Conservation (phyloP, 2,329 filamentous ascomycete genomes). For the Zymoseptoria tritici region DNA sequence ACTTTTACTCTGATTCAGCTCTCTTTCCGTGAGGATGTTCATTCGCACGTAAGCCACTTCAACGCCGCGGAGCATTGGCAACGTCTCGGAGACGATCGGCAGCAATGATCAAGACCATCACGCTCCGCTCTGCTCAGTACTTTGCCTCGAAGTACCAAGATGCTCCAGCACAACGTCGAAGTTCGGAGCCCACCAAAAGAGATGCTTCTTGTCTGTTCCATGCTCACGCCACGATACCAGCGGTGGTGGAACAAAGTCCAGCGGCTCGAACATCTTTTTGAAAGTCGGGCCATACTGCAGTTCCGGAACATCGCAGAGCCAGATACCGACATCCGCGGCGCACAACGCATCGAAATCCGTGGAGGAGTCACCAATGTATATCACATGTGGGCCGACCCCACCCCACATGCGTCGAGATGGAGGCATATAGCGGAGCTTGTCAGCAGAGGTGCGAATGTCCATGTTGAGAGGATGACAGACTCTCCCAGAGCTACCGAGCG, state of each 20-base stretch:
- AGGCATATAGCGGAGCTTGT: conserved; percentile 33
- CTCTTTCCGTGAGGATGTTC: not conserved
- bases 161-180: conserved; percentile 5
- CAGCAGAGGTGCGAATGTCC: conserved; percentile 33
- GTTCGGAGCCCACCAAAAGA: conserved; percentile 15
- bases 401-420: not conserved
- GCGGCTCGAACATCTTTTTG: conserved; percentile 17
- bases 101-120: not conserved
- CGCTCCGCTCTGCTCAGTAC: not conserved
- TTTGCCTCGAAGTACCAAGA: not conserved
- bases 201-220: not conserved
- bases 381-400: conserved; percentile 13
- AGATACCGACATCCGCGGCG: conserved; percentile 40
- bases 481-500: conserved; percentile 23
- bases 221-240: not conserved
- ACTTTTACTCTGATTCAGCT: not conserved
- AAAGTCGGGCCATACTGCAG: conserved; percentile 9
- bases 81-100: not conserved
- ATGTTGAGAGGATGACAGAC: conserved; percentile 18
- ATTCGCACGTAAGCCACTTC: not conserved
- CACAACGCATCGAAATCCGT: conserved; percentile 42
- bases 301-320: conserved; percentile 20
- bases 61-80: not conserved
- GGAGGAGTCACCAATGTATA: conserved; percentile 43
- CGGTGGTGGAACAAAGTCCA: conserved; percentile 12